Evolutionary conservation across 805 yeast species (phyloP).

Genomic region (Jamesozyma piceae): DNA sequence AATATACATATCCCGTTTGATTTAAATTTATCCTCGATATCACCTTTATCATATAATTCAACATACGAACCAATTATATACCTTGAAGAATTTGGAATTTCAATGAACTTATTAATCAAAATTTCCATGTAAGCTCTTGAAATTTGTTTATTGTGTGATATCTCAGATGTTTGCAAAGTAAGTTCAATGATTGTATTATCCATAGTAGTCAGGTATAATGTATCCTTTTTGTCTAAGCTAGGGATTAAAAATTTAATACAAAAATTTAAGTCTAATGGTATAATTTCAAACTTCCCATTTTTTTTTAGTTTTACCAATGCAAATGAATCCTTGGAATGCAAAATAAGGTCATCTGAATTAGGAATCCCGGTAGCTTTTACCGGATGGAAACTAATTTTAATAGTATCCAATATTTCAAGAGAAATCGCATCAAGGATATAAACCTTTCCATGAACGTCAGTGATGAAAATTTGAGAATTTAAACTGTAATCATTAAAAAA

Average conservation of each 20-base stretch:
- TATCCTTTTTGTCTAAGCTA: not conserved
- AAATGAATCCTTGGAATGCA: constrained; percentile 2
- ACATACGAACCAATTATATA: constrained; percentile 8
- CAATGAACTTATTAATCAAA: constrained; percentile 9
- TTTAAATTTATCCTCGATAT: not conserved
- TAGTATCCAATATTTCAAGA: constrained; percentile 1
- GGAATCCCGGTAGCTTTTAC: constrained; percentile 5
- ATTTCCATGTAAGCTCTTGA: constrained; percentile 1
- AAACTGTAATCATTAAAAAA: not conserved
- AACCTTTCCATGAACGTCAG: constrained; percentile 15
- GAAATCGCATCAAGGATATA: constrained; percentile 6
- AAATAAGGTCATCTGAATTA: not conserved
- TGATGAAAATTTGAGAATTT: constrained; percentile 5
- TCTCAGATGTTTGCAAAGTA: not conserved
- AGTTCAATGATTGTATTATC: not conserved
- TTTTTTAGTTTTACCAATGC: not conserved
- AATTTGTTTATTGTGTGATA: not conserved
- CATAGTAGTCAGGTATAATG: not conserved
- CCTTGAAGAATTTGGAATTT: constrained; percentile 12
- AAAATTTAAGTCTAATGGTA: not conserved
- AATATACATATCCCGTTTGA: constrained; percentile 7
- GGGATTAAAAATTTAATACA: not conserved
- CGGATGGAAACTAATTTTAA: constrained; percentile 7
- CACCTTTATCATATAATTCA: not conserved
- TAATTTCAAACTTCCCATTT: not conserved